Conservation (phyloP, 2,329 filamentous ascomycete genomes). For the Aspergillus fructus region DNA sequence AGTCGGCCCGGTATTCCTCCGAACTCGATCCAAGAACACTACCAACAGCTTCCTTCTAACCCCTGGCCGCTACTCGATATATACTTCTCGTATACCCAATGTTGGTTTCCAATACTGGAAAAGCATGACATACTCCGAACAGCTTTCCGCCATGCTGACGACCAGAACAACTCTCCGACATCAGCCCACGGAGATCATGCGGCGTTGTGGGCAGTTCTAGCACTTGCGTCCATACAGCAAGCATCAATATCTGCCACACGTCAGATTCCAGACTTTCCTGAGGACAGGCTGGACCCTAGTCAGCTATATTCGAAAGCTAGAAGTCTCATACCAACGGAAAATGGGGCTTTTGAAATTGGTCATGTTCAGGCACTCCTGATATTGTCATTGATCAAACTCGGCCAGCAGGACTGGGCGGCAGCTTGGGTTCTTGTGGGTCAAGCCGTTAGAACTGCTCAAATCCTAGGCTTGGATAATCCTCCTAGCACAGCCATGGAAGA, state of each 20-base stretch:
- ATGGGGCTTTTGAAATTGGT: slow-evolving; percentile 47
- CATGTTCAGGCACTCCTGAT: slow-evolving; percentile 59
- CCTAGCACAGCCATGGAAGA: slow-evolving; percentile 46
- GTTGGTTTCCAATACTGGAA: slow-evolving; percentile 73
- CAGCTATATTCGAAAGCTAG: slow-evolving; percentile 47
- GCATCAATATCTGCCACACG: slow-evolving; percentile 29
- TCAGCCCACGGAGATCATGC: slow-evolving; percentile 50
- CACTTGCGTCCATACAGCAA: slow-evolving; percentile 59
- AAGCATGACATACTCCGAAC: slow-evolving; percentile 63
- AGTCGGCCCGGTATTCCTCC: not conserved
- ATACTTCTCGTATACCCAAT: slow-evolving; percentile 74
- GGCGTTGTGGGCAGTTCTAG: slow-evolving; percentile 60
- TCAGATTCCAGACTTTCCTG: slow-evolving; percentile 15
- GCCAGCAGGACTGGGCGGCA: slow-evolving; percentile 53
- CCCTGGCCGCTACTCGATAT: slow-evolving; percentile 61
- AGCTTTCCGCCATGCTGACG: slow-evolving; percentile 33
- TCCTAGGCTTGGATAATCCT: slow-evolving; percentile 31
- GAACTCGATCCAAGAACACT: not conserved
- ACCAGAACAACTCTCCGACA: slow-evolving; percentile 25
- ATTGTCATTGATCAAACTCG: slow-evolving; percentile 64
- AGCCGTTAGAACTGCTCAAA: slow-evolving; percentile 54
- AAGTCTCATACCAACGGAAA: slow-evolving; percentile 50
- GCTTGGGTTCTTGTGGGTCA: slow-evolving; percentile 67
- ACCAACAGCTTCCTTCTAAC: slow-evolving; percentile 54
- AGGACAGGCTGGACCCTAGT: slow-evolving; percentile 18